phyloP scores from a whole-genome alignment of 1,139 yeast species.

The Kodamaea ohmeri region DNA sequence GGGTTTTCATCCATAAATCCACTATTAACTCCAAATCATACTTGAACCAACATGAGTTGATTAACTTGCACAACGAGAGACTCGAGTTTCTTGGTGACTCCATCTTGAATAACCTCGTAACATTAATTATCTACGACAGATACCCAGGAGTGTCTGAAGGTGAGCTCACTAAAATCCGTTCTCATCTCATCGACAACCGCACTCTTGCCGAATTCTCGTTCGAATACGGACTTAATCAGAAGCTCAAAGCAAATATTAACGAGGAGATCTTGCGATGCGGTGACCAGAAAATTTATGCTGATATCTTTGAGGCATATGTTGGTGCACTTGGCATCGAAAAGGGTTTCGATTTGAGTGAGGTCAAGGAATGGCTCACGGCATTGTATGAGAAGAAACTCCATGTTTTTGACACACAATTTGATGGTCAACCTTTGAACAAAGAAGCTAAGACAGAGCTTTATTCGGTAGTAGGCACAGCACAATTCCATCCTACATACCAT shows the following conservation, averaged over 20 bases:
- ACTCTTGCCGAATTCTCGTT: conserved; percentile 70
- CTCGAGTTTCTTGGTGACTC: conserved; percentile 94
- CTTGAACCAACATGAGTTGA: conserved; percentile 53
- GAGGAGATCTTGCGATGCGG: conserved; percentile 48
- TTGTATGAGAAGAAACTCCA: conserved; percentile 40
- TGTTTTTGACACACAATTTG: conserved; percentile 27
- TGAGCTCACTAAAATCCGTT: conserved; percentile 66
- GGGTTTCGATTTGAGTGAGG: conserved; percentile 42
- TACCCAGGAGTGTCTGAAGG: conserved; percentile 83
- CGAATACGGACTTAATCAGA: conserved; percentile 65
- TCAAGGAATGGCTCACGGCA: conserved; percentile 58
- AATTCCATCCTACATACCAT: conserved; percentile 63
- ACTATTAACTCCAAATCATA: conserved; percentile 58
- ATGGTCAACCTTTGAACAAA: conserved; percentile 37
- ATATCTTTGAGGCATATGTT: conserved; percentile 85
- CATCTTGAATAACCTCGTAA: conserved; percentile 68
- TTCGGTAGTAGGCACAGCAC: conserved; percentile 75
- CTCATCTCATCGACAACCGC: conserved; percentile 71
- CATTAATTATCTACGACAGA: conserved; percentile 60
- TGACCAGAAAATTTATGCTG: conserved; percentile 65
- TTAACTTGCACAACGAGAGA: conserved; percentile 78
- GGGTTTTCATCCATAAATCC: conserved; percentile 84
- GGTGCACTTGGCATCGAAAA: conserved; percentile 76
- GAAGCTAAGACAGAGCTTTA: conserved; percentile 79
- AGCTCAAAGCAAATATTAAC: conserved; percentile 48